These are phyloP conservation scores for Kwoniella sp. DNA, from an alignment of 768 basidiomycete genomes.

Conservation along the genomic window DNA sequence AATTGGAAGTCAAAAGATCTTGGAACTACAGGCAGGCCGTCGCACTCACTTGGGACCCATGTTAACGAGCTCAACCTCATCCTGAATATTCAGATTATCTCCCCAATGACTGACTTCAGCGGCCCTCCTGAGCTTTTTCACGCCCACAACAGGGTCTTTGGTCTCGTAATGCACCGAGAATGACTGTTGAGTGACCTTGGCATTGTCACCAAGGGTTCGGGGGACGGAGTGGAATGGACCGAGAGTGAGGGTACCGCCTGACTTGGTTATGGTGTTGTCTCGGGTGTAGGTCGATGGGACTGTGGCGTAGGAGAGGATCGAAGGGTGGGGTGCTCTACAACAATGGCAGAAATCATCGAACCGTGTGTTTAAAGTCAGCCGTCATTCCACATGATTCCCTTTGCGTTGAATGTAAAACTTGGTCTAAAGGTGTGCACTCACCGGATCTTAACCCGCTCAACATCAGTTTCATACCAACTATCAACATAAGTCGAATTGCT, in stretches of 20 bases:
- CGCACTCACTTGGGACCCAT: slow-evolving; percentile 86
- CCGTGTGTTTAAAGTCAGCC: too few relatives aligned
- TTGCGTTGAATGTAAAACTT: too few relatives aligned
- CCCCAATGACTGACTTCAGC: slow-evolving; percentile 99
- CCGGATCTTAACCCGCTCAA: slow-evolving; percentile 87
- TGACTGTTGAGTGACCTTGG: slow-evolving; percentile 67
- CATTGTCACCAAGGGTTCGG: slow-evolving; percentile 60
- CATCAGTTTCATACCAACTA: slow-evolving; percentile 76
- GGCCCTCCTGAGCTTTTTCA: slow-evolving; percentile 69
- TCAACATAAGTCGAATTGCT: slow-evolving; percentile 72
- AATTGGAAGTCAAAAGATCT: too few relatives aligned
- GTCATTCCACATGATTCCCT: too few relatives aligned
- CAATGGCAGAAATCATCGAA: too few relatives aligned
- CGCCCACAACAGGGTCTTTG: slow-evolving; percentile 76
- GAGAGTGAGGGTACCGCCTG: slow-evolving; percentile 79
- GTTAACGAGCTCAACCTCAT: slow-evolving; percentile 81
- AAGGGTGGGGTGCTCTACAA: slow-evolving; percentile 65
- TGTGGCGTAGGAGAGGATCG: slow-evolving; percentile 68
- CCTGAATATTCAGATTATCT: slow-evolving; percentile 87
- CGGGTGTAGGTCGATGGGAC: slow-evolving; percentile 60
- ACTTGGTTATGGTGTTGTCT: slow-evolving; percentile 68
- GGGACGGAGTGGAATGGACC: slow-evolving; percentile 82
- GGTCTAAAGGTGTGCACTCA: too few relatives aligned
- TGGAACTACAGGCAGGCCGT: too few relatives aligned
- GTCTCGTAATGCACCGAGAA: slow-evolving; percentile 77